Evolutionary conservation across 2,329 filamentous ascomycete genomes (phyloP), one percentile per base, ranked within the genome.

Genomic region (Zarea fungicola): DNA sequence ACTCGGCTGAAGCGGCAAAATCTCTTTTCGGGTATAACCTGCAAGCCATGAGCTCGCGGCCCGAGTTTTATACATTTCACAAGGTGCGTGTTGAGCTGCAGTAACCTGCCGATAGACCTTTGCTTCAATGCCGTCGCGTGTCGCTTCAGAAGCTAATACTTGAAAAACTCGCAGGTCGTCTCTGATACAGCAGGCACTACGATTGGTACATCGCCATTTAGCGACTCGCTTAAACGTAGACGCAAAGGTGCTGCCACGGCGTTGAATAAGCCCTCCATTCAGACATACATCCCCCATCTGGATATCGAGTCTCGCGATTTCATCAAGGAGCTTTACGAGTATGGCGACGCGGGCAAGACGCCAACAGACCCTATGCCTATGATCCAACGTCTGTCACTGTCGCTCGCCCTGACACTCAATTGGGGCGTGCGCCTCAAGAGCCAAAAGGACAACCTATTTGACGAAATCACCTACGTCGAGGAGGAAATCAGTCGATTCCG

Each of bases 131-230:
- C n/a, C 10, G 34, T 32, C n/a, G n/a, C n/a, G n/a, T n/a, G n/a
- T n/a, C n/a, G n/a, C n/a, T n/a, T n/a, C n/a, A n/a, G n/a, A n/a
- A 3, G 18, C 14, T 36, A 36, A 35, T 10, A 10, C 25, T n/a
- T n/a, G n/a, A n/a, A 4, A 16, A 37, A 18, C n/a, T 11, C 18
- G 6, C 40, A 81, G 77, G 76, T 84, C 3, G 69, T 84, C 2
- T 83, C 79, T 3, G 80, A 83, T 36, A 85, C 82, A 0, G 77
- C 81, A 1, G 81, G 82, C 6, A 85, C 81, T 1, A 86, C 83
- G 0, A 85, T 86, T 49, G 83, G 83, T 1, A 86, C 83, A 0
- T 82, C 79, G 1, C 83, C 83, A 0, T 86, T 83, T 59, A 81
- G 76, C 47, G 81, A 85, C 4, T 81, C 77, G 1, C 64, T 85